Evolutionary conservation across 2,329 filamentous ascomycete species (phyloP).

Genomic region (Cercospora sojina): DNA sequence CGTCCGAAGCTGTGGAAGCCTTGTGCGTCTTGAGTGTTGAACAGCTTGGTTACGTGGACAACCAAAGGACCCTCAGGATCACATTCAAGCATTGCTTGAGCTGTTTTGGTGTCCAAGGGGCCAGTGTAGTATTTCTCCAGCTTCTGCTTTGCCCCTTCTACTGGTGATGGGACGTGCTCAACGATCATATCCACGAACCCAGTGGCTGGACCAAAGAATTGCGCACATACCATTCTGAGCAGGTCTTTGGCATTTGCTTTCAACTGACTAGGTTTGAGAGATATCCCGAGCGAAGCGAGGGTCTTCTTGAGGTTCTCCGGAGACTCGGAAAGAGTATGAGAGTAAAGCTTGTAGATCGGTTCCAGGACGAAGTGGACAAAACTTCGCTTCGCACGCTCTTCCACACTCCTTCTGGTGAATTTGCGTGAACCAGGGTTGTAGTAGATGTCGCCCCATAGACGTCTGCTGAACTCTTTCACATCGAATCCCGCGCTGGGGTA

Average conservation of each 20-base stretch:
- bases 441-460: conserved; percentile 95
- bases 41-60: conserved; percentile 90
- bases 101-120: conserved; percentile 77
- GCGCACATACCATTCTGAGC: conserved; percentile 83
- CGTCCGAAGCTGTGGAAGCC: conserved; percentile 86
- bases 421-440: conserved; percentile 88
- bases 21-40: conserved; percentile 86
- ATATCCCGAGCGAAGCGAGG: conserved; percentile 75
- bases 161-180: conserved; percentile 82
- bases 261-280: conserved; percentile 87
- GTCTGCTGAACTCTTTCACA: conserved; percentile 74
- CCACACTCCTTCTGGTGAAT: conserved; percentile 83
- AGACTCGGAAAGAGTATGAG: conserved; percentile 88
- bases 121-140: conserved; percentile 90
- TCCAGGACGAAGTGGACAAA: conserved; percentile 96
- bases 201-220: conserved; percentile 87
- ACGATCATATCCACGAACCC: conserved; percentile 97
- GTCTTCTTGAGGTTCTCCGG: conserved; percentile 80
- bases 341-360: conserved; percentile 96
- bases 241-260: conserved; percentile 86
- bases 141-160: conserved; percentile 71
- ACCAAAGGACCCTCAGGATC: conserved; percentile 87
- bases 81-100: conserved; percentile 75
- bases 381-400: conserved; percentile 76
- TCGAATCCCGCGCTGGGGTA: conserved; percentile 64